Conservation (phyloP, 768 basidiomycete genomes). For the Dentipellis fragilis region DNA sequence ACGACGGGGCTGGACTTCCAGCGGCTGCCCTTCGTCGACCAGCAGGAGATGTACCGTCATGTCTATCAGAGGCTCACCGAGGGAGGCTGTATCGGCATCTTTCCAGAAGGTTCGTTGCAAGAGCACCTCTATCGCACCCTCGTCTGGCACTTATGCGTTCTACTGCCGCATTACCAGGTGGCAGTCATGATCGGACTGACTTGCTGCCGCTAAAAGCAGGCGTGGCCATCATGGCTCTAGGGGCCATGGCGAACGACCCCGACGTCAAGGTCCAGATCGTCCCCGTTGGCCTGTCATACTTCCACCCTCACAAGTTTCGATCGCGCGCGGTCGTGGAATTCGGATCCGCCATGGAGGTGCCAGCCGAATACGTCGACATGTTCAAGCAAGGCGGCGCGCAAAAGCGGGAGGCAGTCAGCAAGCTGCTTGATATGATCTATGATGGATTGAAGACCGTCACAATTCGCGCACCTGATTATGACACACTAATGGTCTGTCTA, state of each 20-base stretch:
- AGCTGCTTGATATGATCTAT: conserved; percentile 85
- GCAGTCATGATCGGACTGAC: conserved; percentile 96
- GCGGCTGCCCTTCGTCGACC: conserved; percentile 81
- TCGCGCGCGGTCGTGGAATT: conserved; percentile 97
- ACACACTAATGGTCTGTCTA: conserved; percentile 82
- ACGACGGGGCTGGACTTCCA: conserved; percentile 68
- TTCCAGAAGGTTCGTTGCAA: conserved; percentile 75
- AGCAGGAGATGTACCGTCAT: conserved; percentile 87
- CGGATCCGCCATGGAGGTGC: conserved; percentile 85
- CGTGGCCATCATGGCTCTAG: conserved; percentile 95
- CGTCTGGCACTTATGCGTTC: conserved; percentile 3
- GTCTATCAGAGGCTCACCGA: conserved; percentile 83
- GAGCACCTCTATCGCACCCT: not conserved
- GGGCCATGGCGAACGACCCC: conserved; percentile 91
- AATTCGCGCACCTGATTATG: conserved; percentile 90
- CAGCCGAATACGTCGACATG: conserved; percentile 77
- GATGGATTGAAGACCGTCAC: conserved; percentile 94
- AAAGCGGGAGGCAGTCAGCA: conserved; percentile 85
- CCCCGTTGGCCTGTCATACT: conserved; percentile 35
- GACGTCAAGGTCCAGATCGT: conserved; percentile 82
- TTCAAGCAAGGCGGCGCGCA: conserved; percentile 82
- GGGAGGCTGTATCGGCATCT: conserved; percentile 91
- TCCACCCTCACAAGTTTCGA: conserved; percentile 60
- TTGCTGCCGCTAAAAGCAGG: conserved; percentile 95
- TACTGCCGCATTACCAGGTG: conserved; percentile 42